Evolutionary conservation across 1,284 basidiomycete species (phyloP), one percentile per base, ranked within the genome.

Genomic region (Phellopilus nigrolimitatus): DNA sequence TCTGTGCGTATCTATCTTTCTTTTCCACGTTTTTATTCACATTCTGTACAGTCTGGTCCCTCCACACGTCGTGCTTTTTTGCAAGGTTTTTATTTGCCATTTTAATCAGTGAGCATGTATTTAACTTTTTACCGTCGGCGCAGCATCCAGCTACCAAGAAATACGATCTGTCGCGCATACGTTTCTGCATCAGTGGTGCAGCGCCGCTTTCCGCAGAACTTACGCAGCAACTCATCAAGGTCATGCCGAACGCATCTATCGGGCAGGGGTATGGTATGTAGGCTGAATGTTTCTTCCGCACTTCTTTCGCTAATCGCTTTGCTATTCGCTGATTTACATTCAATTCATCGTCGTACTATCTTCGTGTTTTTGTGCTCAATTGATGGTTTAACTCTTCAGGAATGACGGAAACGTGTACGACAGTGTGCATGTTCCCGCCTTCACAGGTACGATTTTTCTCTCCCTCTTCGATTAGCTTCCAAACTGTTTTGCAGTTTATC

Each of bases 141-240:
- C 54, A 90, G 80, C 79, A 86, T 64, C 81, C 86, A 19, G 76
- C 73, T 10, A 73, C 77, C 22, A 78, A 82, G 60, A 73, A 84
- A 36, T 84, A 84, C 60, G 77, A 90, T 59, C 69, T 94, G 21
- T 75, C 71, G 40, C 68, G 73, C 46, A 64, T 92, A 42, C 71
- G 79, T 51, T 69, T 76, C 60, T 71, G 81, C 55, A 76, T 88
- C 69, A 72, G 72, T 42, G 85, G 88, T 21, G 90, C 88, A 0
- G 88, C 88, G 0, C 88, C 88, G 3, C 68, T 91, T 3, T 82
- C 84, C 2, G 68, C 74, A 13, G 87, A 88, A 60, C 71, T 88
- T 25, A 80, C 75, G 48, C 56, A 70, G 31, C 73, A 80, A 57
- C 64, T 88, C 28, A 66, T 75, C 38, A 66, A 72, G 30, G 61